phyloP scores from a whole-genome alignment of 2,329 filamentous ascomycete species.

The Alternaria tenuissima region DNA sequence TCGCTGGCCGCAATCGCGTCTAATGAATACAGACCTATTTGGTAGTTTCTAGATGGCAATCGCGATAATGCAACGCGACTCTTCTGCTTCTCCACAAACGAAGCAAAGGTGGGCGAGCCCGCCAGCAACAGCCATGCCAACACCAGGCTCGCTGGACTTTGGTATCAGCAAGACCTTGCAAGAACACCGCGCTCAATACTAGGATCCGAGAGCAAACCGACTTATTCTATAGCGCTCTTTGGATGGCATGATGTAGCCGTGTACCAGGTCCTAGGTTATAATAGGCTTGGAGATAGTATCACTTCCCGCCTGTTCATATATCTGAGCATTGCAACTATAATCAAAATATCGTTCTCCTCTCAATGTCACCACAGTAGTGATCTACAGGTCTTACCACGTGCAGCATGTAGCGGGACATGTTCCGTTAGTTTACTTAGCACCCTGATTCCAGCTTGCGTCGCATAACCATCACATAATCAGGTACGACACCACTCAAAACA shows the following conservation, averaged over 20 bases:
- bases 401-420: background rate
- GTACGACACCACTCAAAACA: slow-evolving; percentile 12
- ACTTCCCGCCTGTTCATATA: background rate
- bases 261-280: background rate
- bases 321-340: slow-evolving; percentile 2
- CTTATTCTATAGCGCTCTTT: background rate
- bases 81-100: background rate
- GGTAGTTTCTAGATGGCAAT: background rate
- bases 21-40: slow-evolving; percentile 11
- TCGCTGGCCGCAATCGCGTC: slow-evolving; percentile 33
- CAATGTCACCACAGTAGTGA: background rate
- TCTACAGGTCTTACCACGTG: background rate
- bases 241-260: background rate
- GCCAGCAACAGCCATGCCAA: background rate
- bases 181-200: background rate
- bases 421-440: slow-evolving; percentile 7
- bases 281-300: background rate
- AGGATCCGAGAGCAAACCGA: background rate
- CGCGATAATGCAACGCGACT: background rate
- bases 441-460: slow-evolving; percentile 2
- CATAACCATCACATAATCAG: slow-evolving; percentile 22
- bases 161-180: background rate
- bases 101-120: slow-evolving; percentile 3
- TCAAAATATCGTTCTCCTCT: slow-evolving; percentile 11
- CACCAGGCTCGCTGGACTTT: background rate